Conservation (phyloP, 495 filamentous ascomycete species). For the Penicillium psychrofluorescens region DNA sequence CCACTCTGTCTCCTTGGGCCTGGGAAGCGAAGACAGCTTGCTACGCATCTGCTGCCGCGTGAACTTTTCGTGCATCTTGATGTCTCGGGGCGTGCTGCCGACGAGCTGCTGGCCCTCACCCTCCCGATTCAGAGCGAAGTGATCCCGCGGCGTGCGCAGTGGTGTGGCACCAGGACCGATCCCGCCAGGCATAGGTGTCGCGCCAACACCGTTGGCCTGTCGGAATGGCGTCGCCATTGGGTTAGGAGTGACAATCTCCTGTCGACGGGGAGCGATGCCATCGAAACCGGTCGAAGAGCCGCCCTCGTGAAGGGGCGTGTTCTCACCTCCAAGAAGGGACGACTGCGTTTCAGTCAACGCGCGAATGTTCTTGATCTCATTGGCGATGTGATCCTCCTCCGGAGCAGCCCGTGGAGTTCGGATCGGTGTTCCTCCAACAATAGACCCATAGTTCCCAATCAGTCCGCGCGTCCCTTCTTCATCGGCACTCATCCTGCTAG, state of each 20-base stretch:
- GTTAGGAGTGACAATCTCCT: constrained; percentile 83
- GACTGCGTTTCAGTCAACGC: constrained; percentile 92
- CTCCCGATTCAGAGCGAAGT: constrained; percentile 72
- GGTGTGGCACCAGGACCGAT: constrained; percentile 71
- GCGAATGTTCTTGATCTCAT: constrained; percentile 91
- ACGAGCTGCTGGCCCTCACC: constrained; percentile 56
- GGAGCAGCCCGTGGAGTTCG: constrained; percentile 84
- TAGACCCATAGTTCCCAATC: constrained; percentile 72
- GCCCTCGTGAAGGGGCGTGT: constrained; percentile 79
- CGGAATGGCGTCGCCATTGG: constrained; percentile 89
- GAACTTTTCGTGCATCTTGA: constrained; percentile 65
- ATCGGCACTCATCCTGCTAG: constrained; percentile 63
- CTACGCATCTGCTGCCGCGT: constrained; percentile 57
- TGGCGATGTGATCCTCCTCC: constrained; percentile 90
- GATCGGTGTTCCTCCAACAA: constrained; percentile 80
- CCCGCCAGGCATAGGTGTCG: constrained; percentile 58
- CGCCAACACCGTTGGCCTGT: constrained; percentile 57
- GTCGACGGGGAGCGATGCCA: constrained; percentile 71
- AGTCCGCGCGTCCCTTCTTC: constrained; percentile 85
- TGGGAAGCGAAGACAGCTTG: constrained; percentile 77
- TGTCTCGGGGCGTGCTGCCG: constrained; percentile 70
- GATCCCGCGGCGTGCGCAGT: constrained; percentile 84
- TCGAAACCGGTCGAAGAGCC: constrained; percentile 81
- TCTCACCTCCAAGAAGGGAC: constrained; percentile 90
- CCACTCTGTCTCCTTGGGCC: constrained; percentile 85